Evolutionary conservation across 2,329 filamentous ascomycete genomes (phyloP).

Genomic region (Claviceps spartinae): DNA sequence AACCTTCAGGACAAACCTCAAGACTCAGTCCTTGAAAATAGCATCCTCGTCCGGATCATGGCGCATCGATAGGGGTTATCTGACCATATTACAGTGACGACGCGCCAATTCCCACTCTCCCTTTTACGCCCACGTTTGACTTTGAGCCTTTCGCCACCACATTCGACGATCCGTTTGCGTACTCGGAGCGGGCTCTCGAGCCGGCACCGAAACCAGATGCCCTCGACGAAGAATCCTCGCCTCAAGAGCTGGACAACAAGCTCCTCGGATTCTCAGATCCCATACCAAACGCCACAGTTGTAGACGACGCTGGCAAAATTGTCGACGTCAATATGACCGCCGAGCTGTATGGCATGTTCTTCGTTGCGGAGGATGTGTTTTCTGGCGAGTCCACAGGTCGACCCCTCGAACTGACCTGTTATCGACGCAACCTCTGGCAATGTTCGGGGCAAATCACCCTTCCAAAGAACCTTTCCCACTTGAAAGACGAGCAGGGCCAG

Average conservation of each 20-base stretch:
- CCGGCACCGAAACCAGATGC: slow-evolving; percentile 29
- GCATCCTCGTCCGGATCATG: too few relatives aligned
- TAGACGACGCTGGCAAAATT: slow-evolving; percentile 52
- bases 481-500: slow-evolving; percentile 61
- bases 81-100: slow-evolving; percentile 16
- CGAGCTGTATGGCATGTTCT: slow-evolving; percentile 80
- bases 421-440: slow-evolving; percentile 87
- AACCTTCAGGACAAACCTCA: too few relatives aligned
- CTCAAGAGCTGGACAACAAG: slow-evolving; percentile 51
- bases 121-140: slow-evolving; percentile 47
- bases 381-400: slow-evolving; percentile 40
- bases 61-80: background rate
- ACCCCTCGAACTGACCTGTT: slow-evolving; percentile 80
- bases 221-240: slow-evolving; percentile 33
- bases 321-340: slow-evolving; percentile 55
- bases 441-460: slow-evolving; percentile 78
- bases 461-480: slow-evolving; percentile 56
- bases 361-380: slow-evolving; percentile 72
- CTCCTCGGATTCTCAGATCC: slow-evolving; percentile 61
- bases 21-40: too few relatives aligned
- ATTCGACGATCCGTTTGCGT: slow-evolving; percentile 53
- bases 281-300: slow-evolving; percentile 42
- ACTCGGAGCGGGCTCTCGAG: slow-evolving; percentile 36
- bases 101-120: slow-evolving; percentile 22
- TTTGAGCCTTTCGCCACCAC: slow-evolving; percentile 46